Percentiles rank a stretch among this genome's conserved stretches.
phyloP scores from a whole-genome alignment of 257 asterid species.

The Fraxinus anomala region DNA sequence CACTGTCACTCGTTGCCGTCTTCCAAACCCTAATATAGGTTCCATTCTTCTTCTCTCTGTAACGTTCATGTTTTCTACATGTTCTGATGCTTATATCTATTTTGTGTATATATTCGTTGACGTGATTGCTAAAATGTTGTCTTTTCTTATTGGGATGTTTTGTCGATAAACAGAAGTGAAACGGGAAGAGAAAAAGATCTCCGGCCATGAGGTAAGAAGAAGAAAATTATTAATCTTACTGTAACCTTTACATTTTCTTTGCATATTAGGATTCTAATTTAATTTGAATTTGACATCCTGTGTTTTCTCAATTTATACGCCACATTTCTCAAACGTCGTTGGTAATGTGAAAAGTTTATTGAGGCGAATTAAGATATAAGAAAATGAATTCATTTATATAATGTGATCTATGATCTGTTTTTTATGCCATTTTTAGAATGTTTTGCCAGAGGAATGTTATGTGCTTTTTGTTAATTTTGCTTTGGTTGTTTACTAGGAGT shows the following conservation, averaged over 20 bases:
- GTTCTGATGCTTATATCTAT: not conserved
- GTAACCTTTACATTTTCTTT: not conserved
- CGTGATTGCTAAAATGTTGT: not conserved
- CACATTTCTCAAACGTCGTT: not conserved
- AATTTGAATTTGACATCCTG: not conserved
- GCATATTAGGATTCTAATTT: not conserved
- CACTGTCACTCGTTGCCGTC: not conserved
- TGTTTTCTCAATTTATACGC: not conserved
- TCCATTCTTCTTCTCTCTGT: conserved; percentile 7
- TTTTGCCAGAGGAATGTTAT: not conserved
- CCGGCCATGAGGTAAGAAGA: conserved; percentile 37
- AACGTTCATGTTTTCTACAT: not conserved
- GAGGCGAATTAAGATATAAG: not conserved
- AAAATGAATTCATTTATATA: not conserved
- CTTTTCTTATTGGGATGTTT: conserved; percentile 5
- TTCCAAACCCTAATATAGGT: conserved; percentile 13
- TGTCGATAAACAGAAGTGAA: conserved; percentile 25
- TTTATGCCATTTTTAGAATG: not conserved
- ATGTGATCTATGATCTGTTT: not conserved
- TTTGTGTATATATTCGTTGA: not conserved
- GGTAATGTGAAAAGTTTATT: not conserved
- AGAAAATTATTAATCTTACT: not conserved
- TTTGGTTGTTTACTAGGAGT: not conserved
- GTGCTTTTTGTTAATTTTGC: not conserved
- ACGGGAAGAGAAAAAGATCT: conserved; percentile 15